Evolutionary conservation across 2,329 filamentous ascomycete species (phyloP).

Genomic region (Fusarium sp.): DNA sequence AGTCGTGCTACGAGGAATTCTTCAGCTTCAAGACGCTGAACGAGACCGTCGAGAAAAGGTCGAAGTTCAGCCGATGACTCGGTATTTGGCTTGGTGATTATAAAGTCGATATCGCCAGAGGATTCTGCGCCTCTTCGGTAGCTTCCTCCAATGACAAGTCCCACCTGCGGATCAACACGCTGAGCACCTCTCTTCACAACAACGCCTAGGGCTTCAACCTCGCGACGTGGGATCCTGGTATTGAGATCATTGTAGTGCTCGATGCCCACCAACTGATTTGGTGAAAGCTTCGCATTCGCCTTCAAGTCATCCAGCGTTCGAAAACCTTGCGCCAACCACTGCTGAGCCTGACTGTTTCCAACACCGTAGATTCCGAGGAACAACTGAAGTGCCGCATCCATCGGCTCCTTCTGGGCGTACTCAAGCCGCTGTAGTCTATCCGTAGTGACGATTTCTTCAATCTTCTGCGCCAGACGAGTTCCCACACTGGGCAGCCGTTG

Average conservation of each 20-base stretch:
- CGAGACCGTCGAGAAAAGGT: constrained; percentile 71
- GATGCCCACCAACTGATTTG: constrained; percentile 80
- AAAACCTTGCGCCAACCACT: constrained; percentile 82
- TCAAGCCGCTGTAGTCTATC: constrained; percentile 79
- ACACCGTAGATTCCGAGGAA: constrained; percentile 87
- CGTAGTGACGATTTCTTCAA: constrained; percentile 88
- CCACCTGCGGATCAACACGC: constrained; percentile 71
- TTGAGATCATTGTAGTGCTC: constrained; percentile 85
- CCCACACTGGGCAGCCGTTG: constrained; percentile 77
- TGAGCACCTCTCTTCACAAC: constrained; percentile 72
- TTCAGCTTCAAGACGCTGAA: constrained; percentile 69
- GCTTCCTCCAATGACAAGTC: constrained; percentile 83
- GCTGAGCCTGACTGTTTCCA: constrained; percentile 75
- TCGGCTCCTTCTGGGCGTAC: constrained; percentile 74
- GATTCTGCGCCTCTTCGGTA: constrained; percentile 82
- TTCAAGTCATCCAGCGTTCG: constrained; percentile 79
- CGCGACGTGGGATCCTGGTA: constrained; percentile 79
- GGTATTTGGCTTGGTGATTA: constrained; percentile 78
- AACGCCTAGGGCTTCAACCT: constrained; percentile 77
- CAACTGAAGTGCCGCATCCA: constrained; percentile 72
- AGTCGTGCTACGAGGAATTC: constrained; percentile 79
- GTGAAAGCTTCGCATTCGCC: constrained; percentile 71
- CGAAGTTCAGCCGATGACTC: constrained; percentile 66
- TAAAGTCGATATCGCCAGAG: constrained; percentile 86
- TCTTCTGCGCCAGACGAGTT: constrained; percentile 80